Conservation (phyloP, 2,329 filamentous ascomycete genomes). For the Trichoderma citrinoviride region DNA sequence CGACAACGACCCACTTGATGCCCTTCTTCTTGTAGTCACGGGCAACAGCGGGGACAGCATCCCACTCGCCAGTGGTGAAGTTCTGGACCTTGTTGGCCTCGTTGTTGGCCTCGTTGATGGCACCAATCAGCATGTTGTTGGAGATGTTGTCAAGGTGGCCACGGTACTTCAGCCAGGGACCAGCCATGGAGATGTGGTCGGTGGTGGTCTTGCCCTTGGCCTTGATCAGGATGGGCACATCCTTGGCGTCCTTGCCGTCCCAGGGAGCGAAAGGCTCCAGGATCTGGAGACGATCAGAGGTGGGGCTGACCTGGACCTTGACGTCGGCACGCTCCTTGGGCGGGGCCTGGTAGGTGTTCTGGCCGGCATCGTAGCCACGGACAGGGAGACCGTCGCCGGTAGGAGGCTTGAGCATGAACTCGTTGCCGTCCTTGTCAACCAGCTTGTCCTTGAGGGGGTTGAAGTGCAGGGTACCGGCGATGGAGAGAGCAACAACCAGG, state of each 20-base stretch:
- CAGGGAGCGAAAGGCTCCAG: conserved; percentile 81
- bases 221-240: conserved; percentile 95
- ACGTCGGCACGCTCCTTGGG: conserved; percentile 73
- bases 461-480: conserved; percentile 84
- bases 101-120: conserved; percentile 91
- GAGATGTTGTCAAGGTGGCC: conserved; percentile 99
- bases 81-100: conserved; percentile 99
- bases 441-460: conserved; percentile 91
- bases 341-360: conserved; percentile 94
- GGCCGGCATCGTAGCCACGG: conserved; percentile 83
- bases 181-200: conserved; percentile 96
- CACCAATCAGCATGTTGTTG: conserved; percentile 99
- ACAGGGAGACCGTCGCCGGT: conserved; percentile 76
- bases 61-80: conserved; percentile 76
- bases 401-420: conserved; percentile 83
- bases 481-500: conserved; percentile 79
- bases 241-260: conserved; percentile 84
- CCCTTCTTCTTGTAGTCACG: conserved; percentile 98
- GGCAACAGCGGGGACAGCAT: conserved; percentile 86
- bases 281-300: conserved; percentile 90
- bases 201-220: conserved; percentile 93
- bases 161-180: conserved; percentile 98
- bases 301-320: conserved; percentile 77
- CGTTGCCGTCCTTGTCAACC: conserved; percentile 93
- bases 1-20: conserved; percentile 94